Base-by-base conservation (phyloP, 1,139 yeast genomes). In the Suhomyces kunorum region DNA sequence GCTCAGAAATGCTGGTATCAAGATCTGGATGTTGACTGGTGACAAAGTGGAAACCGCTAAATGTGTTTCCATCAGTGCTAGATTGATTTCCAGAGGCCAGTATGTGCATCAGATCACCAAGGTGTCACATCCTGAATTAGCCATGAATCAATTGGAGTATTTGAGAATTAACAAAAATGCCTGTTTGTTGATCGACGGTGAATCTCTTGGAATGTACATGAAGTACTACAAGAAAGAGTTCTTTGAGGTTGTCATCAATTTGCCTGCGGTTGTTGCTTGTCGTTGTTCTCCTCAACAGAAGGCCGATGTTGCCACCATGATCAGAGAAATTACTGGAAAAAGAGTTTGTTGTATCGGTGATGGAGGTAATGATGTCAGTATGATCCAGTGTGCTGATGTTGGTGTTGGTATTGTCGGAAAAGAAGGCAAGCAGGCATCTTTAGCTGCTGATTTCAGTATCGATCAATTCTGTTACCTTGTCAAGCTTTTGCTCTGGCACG, bases 351-450 rank as follows among this genome's bases (percentile, higher is more conserved):
- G 98, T 59, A 94, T 94, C 53, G 99, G 99, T 38, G 99, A 94
- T 63, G 99, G 99, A 50, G 99, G 99, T 53, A 94, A 94, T 56
- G 99, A 94, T 63, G 99, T 94, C 27, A 87, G 95, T 54, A 94
- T 94, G 99, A 94, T 94, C 52, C 98, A 92, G 64, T 87, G 95
- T 53, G 98, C 99, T 0, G 96, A 94, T 66, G 96, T 94, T 8
- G 99, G 99, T 42, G 96, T 94, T 28, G 99, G 99, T 40, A 92
- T 94, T 51, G 98, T 92, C 18, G 99, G 99, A 29, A 94, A 94
- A 59, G 99, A 94, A 63, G 99, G 99, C 20, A 84, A 84, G 51
- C 99, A 94, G 61, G 98, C 98, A 0, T 88, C 97, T 1, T 69
- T 94, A 40, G 96, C 98, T 3, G 98, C 98, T 0, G 99, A 94